These are phyloP conservation scores for Ajuga reptans DNA, from an alignment of 305 asterid genomes.

Conservation along the genomic window DNA sequence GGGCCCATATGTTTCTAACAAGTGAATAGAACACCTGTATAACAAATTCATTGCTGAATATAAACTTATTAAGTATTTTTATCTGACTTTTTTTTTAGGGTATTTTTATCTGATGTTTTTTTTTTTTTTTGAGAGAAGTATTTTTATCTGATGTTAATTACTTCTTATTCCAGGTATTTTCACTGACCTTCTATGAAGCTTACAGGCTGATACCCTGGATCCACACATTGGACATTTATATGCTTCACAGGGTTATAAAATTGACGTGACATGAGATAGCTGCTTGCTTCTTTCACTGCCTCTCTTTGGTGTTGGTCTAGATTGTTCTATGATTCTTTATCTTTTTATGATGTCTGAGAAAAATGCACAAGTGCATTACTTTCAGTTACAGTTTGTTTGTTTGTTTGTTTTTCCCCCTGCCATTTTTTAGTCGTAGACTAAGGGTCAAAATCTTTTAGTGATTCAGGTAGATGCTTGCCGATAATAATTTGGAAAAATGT, in stretches of 20 bases:
- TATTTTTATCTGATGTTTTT: conserved; percentile 43
- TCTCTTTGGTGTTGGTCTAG: conserved; percentile 32
- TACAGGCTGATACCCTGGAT: conserved; percentile 63
- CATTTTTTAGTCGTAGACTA: background rate
- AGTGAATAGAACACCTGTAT: background rate
- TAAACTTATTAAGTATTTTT: conserved; percentile 1
- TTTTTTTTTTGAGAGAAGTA: no score
- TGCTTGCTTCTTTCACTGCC: conserved; percentile 31
- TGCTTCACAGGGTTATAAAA: conserved; percentile 57
- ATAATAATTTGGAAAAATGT: background rate
- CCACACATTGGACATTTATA: conserved; percentile 46
- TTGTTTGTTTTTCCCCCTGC: background rate
- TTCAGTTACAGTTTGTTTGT: conserved; percentile 11
- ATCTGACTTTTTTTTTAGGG: no score
- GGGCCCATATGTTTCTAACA: background rate
- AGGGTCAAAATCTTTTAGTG: background rate
- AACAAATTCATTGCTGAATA: background rate
- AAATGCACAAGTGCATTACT: conserved; percentile 18
- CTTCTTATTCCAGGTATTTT: conserved; percentile 95
- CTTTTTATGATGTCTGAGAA: conserved; percentile 22
- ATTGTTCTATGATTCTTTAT: conserved; percentile 18
- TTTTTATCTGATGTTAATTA: conserved; percentile 43
- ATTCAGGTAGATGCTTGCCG: conserved; percentile 4
- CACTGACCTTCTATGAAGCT: conserved; percentile 98
- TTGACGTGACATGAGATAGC: conserved; percentile 49